Percentiles rank a stretch among this genome's conserved stretches.
Evolutionary conservation across 2,329 filamentous ascomycete species (phyloP).

Genomic region (Thielaviopsis punctulata): DNA sequence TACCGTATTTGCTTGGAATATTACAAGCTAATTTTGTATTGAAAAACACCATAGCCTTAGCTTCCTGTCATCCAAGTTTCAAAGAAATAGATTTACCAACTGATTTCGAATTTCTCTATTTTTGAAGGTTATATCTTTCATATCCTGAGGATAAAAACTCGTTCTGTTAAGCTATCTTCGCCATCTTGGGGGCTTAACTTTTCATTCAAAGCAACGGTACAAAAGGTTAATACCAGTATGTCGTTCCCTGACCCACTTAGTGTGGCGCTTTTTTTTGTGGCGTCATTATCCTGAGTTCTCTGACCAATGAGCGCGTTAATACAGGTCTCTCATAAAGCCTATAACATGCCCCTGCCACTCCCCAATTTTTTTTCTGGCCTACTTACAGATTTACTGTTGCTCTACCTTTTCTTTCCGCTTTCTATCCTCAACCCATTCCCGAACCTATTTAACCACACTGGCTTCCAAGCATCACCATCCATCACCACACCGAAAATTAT

Average conservation of each 20-base stretch:
- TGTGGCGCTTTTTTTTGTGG: constrained; percentile 3
- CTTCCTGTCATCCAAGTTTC: too few species aligned
- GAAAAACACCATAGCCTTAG: too few species aligned
- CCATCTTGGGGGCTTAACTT: not conserved
- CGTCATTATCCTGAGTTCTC: not conserved
- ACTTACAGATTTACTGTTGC: constrained; percentile 4
- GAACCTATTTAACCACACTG: constrained; percentile 10
- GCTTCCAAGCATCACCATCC: constrained; percentile 10
- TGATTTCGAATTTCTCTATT: too few species aligned
- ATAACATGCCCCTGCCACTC: not conserved
- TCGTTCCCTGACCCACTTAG: not conserved
- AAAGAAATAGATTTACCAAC: too few species aligned
- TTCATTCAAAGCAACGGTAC: not conserved
- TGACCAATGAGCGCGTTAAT: constrained; percentile 10
- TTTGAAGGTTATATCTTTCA: too few species aligned
- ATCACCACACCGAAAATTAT: constrained; percentile 9
- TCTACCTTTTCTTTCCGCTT: constrained; percentile 11
- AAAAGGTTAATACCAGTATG: not conserved
- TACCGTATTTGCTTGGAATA: too few species aligned
- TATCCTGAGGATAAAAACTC: too few species aligned
- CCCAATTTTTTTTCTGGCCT: constrained; percentile 9
- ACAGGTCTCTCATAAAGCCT: not conserved
- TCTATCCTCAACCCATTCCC: constrained; percentile 10
- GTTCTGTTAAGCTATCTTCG: too few species aligned
- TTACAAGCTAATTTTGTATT: too few species aligned